These are phyloP conservation scores for Podospora comata DNA, from an alignment of 495 filamentous ascomycete species.

Conservation along the genomic window DNA sequence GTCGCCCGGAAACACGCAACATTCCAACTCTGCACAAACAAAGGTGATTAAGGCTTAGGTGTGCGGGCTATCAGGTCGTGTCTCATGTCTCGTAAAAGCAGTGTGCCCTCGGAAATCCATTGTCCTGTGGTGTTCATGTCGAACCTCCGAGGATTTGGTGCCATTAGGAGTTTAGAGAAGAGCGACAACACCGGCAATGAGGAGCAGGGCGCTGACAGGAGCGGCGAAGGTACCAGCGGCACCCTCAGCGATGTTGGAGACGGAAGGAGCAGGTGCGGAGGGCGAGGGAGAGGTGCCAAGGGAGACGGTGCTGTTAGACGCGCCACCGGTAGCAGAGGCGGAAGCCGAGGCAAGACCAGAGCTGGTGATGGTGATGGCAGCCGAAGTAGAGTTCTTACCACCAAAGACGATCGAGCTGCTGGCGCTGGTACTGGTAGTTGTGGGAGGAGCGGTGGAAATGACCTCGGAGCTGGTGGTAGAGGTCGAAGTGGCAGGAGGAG, in stretches of 20 bases:
- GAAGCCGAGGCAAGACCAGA: slow-evolving; percentile 2
- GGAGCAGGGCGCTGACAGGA: slow-evolving; percentile 27
- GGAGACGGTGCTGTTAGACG: slow-evolving; percentile 24
- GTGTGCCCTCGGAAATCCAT: slow-evolving; percentile 14
- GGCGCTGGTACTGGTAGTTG: slow-evolving; percentile 19
- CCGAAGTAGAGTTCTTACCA: slow-evolving; percentile 19
- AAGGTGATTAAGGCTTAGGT: slow-evolving; percentile 20
- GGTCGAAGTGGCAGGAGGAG: slow-evolving; percentile 18
- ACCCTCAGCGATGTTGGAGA: slow-evolving; percentile 18
- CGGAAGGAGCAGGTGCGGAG: neutral
- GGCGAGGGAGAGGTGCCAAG: slow-evolving; percentile 15
- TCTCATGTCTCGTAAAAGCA: slow-evolving; percentile 39
- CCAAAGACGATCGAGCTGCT: slow-evolving; percentile 11
- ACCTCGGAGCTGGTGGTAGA: slow-evolving; percentile 12
- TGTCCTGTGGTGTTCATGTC: slow-evolving; percentile 10
- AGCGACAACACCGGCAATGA: slow-evolving; percentile 30
- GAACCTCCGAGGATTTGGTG: slow-evolving; percentile 23
- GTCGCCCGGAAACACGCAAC: slow-evolving; percentile 23
- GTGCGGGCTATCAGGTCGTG: slow-evolving; percentile 30
- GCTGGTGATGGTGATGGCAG: slow-evolving; percentile 8
- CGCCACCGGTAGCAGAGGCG: slow-evolving; percentile 11
- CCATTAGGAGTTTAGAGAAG: slow-evolving; percentile 36
- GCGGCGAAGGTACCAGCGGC: slow-evolving; percentile 23
- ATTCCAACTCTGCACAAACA: slow-evolving; percentile 33
- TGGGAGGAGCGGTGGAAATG: slow-evolving; percentile 24